Evolutionary conservation across 306 rosid genomes (phyloP).

Genomic region (Cotoneaster glaucophyllus): DNA sequence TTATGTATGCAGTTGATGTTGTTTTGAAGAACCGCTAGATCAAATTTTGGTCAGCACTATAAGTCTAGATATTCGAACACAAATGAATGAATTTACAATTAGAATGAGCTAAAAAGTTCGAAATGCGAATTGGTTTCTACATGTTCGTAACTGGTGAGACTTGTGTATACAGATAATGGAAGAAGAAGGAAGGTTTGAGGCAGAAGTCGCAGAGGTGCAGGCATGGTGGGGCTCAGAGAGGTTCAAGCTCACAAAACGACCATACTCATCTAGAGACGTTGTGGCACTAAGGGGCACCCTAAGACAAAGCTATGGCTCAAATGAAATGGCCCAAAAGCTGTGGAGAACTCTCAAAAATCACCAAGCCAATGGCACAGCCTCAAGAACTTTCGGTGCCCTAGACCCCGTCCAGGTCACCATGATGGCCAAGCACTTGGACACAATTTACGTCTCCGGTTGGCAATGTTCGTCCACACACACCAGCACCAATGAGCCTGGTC

Average conservation of each 20-base stretch:
- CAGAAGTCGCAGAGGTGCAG: slow-evolving; percentile 84
- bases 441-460: slow-evolving; percentile 96
- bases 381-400: slow-evolving; percentile 92
- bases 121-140: not conserved
- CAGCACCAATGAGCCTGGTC: slow-evolving; percentile 88
- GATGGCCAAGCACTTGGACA: slow-evolving; percentile 90
- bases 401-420: slow-evolving; percentile 94
- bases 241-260: slow-evolving; percentile 64
- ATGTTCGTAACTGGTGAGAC: not conserved
- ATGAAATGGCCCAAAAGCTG: slow-evolving; percentile 78
- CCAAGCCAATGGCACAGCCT: slow-evolving; percentile 84
- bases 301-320: slow-evolving; percentile 64
- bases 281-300: slow-evolving; percentile 83
- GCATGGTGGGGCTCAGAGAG: slow-evolving; percentile 90
- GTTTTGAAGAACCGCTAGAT: not conserved
- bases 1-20: not conserved
- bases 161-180: slow-evolving; percentile 54
- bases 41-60: too few relatives aligned
- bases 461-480: slow-evolving; percentile 94
- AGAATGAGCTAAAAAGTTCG: not conserved
- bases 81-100: not conserved
- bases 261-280: slow-evolving; percentile 74
- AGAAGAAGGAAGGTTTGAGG: slow-evolving; percentile 87
- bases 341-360: slow-evolving; percentile 80
- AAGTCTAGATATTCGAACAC: too few relatives aligned